A percentile compares a stretch with the other conserved stretches of the same genome.
Evolutionary conservation across 495 filamentous ascomycete species (phyloP).

Genomic region (Aspergillus mulundensis): DNA sequence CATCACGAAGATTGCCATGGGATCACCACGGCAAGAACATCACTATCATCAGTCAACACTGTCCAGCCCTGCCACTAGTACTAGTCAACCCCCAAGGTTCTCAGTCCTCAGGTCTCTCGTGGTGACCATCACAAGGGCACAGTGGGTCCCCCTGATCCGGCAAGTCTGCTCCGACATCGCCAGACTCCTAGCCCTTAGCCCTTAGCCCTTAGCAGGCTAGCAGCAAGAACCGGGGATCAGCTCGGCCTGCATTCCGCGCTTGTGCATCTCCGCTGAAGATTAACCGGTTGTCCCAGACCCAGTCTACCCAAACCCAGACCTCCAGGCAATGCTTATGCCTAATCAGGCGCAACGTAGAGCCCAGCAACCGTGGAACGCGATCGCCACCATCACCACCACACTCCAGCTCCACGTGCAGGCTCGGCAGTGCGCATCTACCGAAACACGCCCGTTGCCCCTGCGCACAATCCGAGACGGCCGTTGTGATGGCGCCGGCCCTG

Average conservation of each 20-base stretch:
- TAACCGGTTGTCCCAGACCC: not conserved
- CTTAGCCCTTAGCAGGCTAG: too few relatives aligned
- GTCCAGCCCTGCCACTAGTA: too few relatives aligned
- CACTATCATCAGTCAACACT: too few relatives aligned
- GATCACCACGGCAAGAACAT: too few relatives aligned
- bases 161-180: not conserved
- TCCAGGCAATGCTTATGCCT: not conserved
- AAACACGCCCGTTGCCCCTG: too few relatives aligned
- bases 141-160: not conserved
- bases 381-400: too few relatives aligned
- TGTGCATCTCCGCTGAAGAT: not conserved
- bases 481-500: not conserved
- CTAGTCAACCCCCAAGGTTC: too few relatives aligned
- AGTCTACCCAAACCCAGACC: too few relatives aligned
- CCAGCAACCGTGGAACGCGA: not conserved
- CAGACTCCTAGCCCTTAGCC: too few relatives aligned
- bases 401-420: not conserved
- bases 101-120: too few relatives aligned
- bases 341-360: not conserved
- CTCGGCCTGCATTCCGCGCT: not conserved
- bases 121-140: too few relatives aligned
- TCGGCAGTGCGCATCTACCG: not conserved
- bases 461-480: not conserved
- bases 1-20: too few relatives aligned
- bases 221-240: not conserved